phyloP scores from a whole-genome alignment of 768 basidiomycete genomes.

The Lactarius akahatsu region DNA sequence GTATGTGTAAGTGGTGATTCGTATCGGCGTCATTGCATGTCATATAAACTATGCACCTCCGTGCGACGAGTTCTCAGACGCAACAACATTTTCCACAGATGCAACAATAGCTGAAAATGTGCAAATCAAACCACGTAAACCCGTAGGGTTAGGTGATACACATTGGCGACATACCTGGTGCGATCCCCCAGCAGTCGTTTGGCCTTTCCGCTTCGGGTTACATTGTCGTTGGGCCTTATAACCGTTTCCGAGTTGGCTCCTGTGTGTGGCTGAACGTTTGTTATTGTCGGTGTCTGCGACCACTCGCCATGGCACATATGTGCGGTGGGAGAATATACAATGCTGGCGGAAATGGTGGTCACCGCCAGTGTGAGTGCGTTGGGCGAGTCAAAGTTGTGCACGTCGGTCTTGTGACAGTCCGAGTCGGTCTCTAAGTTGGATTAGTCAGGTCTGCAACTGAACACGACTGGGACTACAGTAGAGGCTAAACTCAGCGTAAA shows the following conservation, averaged over 20 bases:
- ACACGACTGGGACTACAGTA: too few relatives aligned
- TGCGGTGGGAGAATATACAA: conserved; percentile 18
- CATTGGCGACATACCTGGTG: neutral
- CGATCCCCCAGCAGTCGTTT: conserved; percentile 19
- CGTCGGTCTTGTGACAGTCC: too few relatives aligned
- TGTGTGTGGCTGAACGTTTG: conserved; percentile 18
- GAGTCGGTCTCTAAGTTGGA: too few relatives aligned
- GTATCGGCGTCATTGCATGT: too few relatives aligned
- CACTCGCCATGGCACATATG: neutral
- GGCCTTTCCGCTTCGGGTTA: conserved; percentile 8
- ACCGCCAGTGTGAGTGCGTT: neutral
- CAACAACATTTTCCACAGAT: too few relatives aligned
- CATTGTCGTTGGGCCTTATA: neutral
- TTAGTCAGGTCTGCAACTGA: too few relatives aligned
- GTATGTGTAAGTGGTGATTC: too few relatives aligned
- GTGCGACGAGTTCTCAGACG: neutral
- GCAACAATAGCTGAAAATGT: conserved; percentile 10
- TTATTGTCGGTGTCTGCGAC: conserved; percentile 2
- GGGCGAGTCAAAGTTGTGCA: too few relatives aligned
- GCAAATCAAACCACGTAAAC: neutral
- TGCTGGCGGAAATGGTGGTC: neutral
- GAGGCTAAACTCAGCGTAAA: too few relatives aligned
- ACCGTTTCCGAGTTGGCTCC: conserved; percentile 1
- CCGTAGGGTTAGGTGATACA: neutral
- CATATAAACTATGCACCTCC: too few relatives aligned